Conservation (phyloP, 208 protist genomes). For the Leishmania mexicana region DNA sequence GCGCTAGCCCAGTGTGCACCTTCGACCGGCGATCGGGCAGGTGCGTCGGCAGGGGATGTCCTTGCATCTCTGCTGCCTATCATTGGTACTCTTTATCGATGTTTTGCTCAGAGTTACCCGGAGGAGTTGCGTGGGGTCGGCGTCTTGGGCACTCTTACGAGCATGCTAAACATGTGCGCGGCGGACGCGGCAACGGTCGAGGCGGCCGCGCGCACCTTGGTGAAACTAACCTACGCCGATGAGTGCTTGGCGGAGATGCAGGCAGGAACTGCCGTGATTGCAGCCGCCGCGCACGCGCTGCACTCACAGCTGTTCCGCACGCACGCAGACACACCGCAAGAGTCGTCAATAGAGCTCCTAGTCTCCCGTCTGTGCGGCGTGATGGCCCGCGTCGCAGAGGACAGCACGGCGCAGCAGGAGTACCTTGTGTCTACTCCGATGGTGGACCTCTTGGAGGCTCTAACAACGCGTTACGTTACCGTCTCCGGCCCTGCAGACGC, state of each 20-base stretch:
- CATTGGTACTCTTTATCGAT: slow-evolving; percentile 14
- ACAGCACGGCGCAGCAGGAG: slow-evolving; percentile 30
- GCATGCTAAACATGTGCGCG: slow-evolving; percentile 39
- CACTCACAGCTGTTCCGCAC: slow-evolving; percentile 17
- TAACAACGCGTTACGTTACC: slow-evolving; percentile 24
- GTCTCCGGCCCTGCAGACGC: neutral
- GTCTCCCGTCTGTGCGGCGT: slow-evolving; percentile 46
- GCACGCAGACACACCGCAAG: neutral
- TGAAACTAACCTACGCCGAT: slow-evolving; percentile 70
- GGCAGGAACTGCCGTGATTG: slow-evolving; percentile 29
- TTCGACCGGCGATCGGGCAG: neutral
- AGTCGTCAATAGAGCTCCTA: slow-evolving; percentile 42
- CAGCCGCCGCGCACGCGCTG: slow-evolving; percentile 41
- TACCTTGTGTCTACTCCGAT: slow-evolving; percentile 33
- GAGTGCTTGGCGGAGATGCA: slow-evolving; percentile 43
- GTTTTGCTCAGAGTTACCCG: slow-evolving; percentile 18
- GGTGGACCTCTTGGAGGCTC: slow-evolving; percentile 16
- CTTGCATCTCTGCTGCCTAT: slow-evolving; percentile 7
- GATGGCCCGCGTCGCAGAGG: slow-evolving; percentile 46
- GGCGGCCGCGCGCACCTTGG: slow-evolving; percentile 60
- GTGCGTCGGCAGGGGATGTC: neutral
- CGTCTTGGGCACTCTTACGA: slow-evolving; percentile 38
- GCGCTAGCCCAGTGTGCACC: slow-evolving; percentile 1
- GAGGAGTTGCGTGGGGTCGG: slow-evolving; percentile 11
- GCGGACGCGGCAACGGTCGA: slow-evolving; percentile 44